These are phyloP conservation scores for Malus fusca DNA, from an alignment of 306 rosid genomes.

Conservation along the genomic window DNA sequence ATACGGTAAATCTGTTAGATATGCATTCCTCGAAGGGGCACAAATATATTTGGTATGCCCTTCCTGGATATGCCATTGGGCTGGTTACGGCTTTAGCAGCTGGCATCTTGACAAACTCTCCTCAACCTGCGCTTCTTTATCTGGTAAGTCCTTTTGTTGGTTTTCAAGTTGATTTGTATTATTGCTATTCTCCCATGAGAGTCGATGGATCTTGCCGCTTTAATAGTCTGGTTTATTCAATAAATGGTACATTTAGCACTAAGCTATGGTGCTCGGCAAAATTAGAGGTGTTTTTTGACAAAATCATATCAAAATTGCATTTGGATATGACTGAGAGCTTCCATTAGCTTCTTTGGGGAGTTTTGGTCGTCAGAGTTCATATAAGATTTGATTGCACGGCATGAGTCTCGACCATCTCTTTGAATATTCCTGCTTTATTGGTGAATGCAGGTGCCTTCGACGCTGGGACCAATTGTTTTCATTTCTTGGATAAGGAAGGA, in stretches of 20 bases:
- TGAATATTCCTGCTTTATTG: constrained; percentile 3
- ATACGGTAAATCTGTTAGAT: constrained; percentile 57
- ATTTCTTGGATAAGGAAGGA: constrained; percentile 79
- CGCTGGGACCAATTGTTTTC: constrained; percentile 75
- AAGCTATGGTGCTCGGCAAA: background rate
- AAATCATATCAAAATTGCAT: background rate
- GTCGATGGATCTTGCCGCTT: background rate
- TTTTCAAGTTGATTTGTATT: background rate
- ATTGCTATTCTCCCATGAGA: background rate
- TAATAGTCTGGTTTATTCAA: background rate
- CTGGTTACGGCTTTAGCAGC: constrained; percentile 85
- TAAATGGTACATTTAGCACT: background rate
- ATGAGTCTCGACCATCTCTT: background rate
- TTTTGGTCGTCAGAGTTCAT: background rate
- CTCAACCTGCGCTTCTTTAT: constrained; percentile 96
- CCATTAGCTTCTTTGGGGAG: background rate
- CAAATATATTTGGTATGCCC: constrained; percentile 96
- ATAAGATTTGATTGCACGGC: background rate
- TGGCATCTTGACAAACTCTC: constrained; percentile 82
- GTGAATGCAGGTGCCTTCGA: constrained; percentile 77
- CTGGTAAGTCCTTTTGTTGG: constrained; percentile 47
- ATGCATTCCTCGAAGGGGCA: constrained; percentile 82
- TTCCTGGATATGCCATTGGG: constrained; percentile 93
- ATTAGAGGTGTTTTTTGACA: background rate
- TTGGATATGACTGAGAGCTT: background rate